Conservation (phyloP, 176 grass and related monocot species). For the Calamus simplicifolius region DNA sequence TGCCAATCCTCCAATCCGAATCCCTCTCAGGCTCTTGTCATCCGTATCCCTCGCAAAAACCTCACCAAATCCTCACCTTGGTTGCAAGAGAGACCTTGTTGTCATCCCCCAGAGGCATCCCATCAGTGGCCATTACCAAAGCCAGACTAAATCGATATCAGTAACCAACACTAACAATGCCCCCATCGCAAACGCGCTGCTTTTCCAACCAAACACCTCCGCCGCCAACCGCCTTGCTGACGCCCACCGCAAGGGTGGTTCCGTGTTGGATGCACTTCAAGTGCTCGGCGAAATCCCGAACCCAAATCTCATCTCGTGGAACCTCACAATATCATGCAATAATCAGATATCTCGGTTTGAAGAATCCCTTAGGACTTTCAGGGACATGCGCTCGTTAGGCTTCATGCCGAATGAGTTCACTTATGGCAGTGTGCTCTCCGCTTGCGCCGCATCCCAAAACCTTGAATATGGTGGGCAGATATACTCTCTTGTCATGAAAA, state of each 20-base stretch:
- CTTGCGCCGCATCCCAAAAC: slow-evolving; percentile 16
- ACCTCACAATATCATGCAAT: not conserved
- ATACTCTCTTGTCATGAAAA: slow-evolving; percentile 39
- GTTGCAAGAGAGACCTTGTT: no score
- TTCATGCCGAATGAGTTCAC: slow-evolving; percentile 19
- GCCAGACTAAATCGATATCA: no score
- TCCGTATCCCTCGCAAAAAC: no score
- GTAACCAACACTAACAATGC: no score
- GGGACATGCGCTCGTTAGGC: slow-evolving; percentile 24
- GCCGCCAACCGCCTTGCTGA: not conserved
- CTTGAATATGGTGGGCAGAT: slow-evolving; percentile 33
- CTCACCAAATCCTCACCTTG: no score
- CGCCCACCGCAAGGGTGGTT: not conserved
- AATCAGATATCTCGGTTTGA: slow-evolving; percentile 22
- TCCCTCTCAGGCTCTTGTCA: no score
- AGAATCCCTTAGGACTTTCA: slow-evolving; percentile 16
- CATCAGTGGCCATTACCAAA: no score
- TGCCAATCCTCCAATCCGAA: no score
- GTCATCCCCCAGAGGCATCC: no score
- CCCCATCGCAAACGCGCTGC: not conserved
- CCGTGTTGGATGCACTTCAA: not conserved
- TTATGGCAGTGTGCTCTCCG: slow-evolving; percentile 34
- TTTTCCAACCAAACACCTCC: not conserved
- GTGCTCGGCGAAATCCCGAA: slow-evolving; percentile 51
- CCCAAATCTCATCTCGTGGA: not conserved